Evolutionary conservation across 2,329 filamentous ascomycete genomes (phyloP).

Genomic region (Hortaea sp.): DNA sequence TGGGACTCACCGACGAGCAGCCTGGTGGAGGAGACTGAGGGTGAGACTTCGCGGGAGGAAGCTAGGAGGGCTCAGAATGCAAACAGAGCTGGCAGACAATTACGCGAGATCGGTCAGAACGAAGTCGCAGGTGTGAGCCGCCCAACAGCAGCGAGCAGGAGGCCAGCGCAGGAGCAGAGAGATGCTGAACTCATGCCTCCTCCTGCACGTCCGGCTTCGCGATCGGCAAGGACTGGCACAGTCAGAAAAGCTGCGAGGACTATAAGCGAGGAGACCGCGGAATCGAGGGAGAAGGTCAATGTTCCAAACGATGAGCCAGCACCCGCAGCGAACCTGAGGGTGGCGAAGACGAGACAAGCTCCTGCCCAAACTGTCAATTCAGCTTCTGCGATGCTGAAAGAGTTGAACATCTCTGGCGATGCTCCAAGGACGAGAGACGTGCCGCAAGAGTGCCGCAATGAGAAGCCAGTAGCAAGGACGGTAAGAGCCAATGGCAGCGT

Average conservation of each 20-base stretch:
- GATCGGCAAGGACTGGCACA: conserved; percentile 16
- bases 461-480: conserved; percentile 11
- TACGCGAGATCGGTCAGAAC: conserved; percentile 39
- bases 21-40: conserved; percentile 21
- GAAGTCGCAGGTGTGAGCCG: conserved; percentile 21
- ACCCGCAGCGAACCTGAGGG: conserved; percentile 10
- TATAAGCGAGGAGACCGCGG: conserved; percentile 24
- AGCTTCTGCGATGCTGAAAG: conserved; percentile 10
- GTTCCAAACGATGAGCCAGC: conserved; percentile 14
- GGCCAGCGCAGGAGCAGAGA: conserved; percentile 1
- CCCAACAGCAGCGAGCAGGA: conserved; percentile 8
- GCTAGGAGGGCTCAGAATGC: neutral
- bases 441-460: conserved; percentile 14
- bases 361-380: conserved; percentile 5
- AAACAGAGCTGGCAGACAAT: conserved; percentile 11
- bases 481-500: conserved; percentile 5
- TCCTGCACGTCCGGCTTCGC: conserved; percentile 18
- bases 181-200: conserved; percentile 26
- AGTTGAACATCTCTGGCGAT: conserved; percentile 6
- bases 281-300: conserved; percentile 15
- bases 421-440: conserved; percentile 8
- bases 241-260: conserved; percentile 21
- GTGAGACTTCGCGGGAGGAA: conserved; percentile 25
- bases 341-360: conserved; percentile 12
- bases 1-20: conserved; percentile 27